phyloP scores from a whole-genome alignment of 495 filamentous ascomycete species.

The Daldinia caldariorum region DNA sequence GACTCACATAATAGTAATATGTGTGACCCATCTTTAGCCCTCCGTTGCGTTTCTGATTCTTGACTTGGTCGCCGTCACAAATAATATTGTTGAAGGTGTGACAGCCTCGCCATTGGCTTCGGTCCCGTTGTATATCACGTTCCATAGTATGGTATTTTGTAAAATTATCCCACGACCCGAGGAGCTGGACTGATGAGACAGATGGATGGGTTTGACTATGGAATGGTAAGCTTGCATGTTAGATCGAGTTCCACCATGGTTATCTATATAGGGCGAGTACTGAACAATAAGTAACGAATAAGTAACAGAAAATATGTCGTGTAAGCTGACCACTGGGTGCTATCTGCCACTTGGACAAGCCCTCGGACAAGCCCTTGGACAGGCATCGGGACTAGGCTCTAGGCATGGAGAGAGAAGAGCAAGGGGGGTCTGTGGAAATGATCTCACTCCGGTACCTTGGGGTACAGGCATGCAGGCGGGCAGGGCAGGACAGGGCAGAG shows the following conservation, averaged over 20 bases:
- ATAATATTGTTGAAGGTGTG: constrained; percentile 85
- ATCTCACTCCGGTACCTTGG: constrained; percentile 25
- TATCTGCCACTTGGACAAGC: constrained; percentile 27
- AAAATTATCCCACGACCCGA: constrained; percentile 97
- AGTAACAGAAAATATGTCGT: constrained; percentile 20
- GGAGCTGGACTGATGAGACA: constrained; percentile 75
- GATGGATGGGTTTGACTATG: constrained; percentile 71
- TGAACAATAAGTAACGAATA: constrained; percentile 28
- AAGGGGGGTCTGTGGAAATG: constrained; percentile 18
- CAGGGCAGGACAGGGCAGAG: background rate
- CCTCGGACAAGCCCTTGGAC: constrained; percentile 24
- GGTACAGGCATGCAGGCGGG: background rate
- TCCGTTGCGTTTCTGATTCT: constrained; percentile 70
- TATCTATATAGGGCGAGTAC: constrained; percentile 18
- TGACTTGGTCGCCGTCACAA: constrained; percentile 74
- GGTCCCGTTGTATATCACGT: constrained; percentile 73
- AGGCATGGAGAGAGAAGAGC: constrained; percentile 14
- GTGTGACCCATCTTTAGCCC: constrained; percentile 91
- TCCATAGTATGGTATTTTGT: constrained; percentile 78
- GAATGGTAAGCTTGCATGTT: constrained; percentile 46
- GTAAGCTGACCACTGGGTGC: constrained; percentile 17
- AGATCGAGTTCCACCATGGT: constrained; percentile 29
- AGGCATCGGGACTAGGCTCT: constrained; percentile 24
- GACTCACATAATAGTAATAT: constrained; percentile 91
- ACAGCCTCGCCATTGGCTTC: constrained; percentile 83